phyloP scores from a whole-genome alignment of 345 rosid species.

The Bruguiera gymnorhiza region DNA sequence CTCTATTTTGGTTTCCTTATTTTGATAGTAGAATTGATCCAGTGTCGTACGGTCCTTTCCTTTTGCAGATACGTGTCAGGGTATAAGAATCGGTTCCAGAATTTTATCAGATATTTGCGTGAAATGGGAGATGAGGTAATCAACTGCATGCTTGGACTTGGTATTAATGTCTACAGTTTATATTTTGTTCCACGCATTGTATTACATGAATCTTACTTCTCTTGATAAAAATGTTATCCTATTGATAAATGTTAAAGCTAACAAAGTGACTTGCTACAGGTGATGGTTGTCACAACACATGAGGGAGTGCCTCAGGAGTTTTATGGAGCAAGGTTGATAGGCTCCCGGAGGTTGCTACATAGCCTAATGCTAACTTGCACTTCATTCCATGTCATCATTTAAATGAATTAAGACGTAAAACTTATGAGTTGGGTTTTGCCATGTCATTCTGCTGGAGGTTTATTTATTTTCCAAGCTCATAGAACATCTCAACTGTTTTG shows the following conservation, averaged over 20 bases:
- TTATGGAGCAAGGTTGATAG: slow-evolving; percentile 91
- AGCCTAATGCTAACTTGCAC: slow-evolving; percentile 1
- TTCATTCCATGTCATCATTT: not conserved
- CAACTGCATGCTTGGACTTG: not conserved
- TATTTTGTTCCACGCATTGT: not conserved
- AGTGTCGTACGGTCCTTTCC: slow-evolving; percentile 19
- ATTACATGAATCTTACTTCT: not conserved
- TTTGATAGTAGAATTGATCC: not conserved
- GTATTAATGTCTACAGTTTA: not conserved
- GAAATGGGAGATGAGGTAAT: slow-evolving; percentile 99
- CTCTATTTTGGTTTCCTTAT: not conserved
- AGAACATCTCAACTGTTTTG: not conserved
- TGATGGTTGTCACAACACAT: slow-evolving; percentile 95
- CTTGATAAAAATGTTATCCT: not conserved
- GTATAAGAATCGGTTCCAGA: slow-evolving; percentile 95
- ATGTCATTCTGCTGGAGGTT: not conserved
- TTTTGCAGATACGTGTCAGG: slow-evolving; percentile 89
- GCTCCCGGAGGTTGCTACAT: slow-evolving; percentile 71
- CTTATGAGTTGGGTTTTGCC: not conserved
- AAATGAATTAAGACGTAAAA: not conserved
- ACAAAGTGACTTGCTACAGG: slow-evolving; percentile 39
- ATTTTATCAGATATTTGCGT: slow-evolving; percentile 81
- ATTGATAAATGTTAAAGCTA: slow-evolving; percentile 3
- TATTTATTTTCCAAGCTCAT: not conserved
- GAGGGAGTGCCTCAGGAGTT: slow-evolving; percentile 97